Conservation (phyloP, 2,329 filamentous ascomycete species). For the Nannizziopsis arthrosporioides region DNA sequence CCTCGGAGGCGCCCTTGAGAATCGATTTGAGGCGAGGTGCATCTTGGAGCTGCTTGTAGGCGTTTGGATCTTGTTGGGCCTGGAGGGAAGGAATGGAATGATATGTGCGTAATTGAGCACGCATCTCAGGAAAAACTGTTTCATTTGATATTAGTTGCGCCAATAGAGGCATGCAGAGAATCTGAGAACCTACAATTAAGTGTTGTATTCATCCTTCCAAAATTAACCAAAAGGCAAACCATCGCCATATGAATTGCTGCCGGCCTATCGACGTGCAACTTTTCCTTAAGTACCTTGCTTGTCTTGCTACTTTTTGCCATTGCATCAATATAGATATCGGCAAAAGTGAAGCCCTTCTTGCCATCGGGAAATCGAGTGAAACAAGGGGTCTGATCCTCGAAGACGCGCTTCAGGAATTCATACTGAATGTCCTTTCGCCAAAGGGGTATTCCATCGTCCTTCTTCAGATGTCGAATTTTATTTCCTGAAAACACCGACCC, state of each 20-base stretch:
- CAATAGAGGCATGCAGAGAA: slow-evolving; percentile 1
- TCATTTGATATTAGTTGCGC: slow-evolving; percentile 3
- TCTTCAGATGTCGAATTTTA: slow-evolving; percentile 56
- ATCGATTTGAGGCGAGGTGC: slow-evolving; percentile 94
- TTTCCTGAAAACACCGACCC: slow-evolving; percentile 57
- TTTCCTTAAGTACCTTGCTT: slow-evolving; percentile 95
- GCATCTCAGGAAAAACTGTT: slow-evolving; percentile 96
- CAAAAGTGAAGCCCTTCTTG: slow-evolving; percentile 64
- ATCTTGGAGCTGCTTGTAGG: slow-evolving; percentile 96
- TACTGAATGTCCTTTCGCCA: slow-evolving; percentile 59
- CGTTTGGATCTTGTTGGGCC: slow-evolving; percentile 84
- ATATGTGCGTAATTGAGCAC: slow-evolving; percentile 91
- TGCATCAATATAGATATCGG: slow-evolving; percentile 93
- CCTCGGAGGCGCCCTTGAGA: slow-evolving; percentile 89
- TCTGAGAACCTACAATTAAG: slow-evolving; percentile 63
- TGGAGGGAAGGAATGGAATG: slow-evolving; percentile 95
- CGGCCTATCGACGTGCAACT: slow-evolving; percentile 79
- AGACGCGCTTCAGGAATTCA: slow-evolving; percentile 51
- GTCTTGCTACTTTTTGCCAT: slow-evolving; percentile 99
- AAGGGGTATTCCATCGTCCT: slow-evolving; percentile 54
- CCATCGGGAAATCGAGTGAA: slow-evolving; percentile 89
- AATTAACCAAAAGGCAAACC: slow-evolving; percentile 94
- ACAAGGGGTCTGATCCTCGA: slow-evolving; percentile 51
- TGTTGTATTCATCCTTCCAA: slow-evolving; percentile 97
- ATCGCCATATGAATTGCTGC: slow-evolving; percentile 98